phyloP scores from a whole-genome alignment of 2,329 filamentous ascomycete species.

The Cytospora schulzeri region DNA sequence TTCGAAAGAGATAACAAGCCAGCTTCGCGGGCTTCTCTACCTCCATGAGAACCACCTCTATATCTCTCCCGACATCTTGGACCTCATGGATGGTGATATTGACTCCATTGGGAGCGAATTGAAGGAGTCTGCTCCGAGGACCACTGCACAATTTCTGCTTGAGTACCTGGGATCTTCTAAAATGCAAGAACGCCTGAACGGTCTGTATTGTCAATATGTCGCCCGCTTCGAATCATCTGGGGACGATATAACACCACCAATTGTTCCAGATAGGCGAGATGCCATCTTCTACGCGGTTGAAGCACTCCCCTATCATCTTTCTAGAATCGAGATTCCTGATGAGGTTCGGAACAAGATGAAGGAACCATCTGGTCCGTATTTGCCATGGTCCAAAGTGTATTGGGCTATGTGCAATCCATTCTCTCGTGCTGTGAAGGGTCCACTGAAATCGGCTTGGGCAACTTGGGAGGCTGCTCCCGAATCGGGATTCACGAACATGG shows the following conservation, averaged over 20 bases:
- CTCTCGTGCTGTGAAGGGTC: background rate
- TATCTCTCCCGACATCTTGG: background rate
- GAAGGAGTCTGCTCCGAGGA: no score
- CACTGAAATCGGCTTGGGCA: background rate
- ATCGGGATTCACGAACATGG: background rate
- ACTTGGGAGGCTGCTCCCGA: background rate
- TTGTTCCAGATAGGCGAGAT: background rate
- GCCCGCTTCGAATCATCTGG: background rate
- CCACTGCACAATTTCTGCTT: background rate
- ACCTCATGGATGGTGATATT: background rate
- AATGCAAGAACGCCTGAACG: background rate
- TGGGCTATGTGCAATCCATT: constrained; percentile 14
- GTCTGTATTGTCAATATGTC: background rate
- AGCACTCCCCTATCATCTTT: constrained; percentile 6
- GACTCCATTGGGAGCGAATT: background rate
- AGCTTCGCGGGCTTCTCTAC: background rate
- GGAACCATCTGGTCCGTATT: background rate
- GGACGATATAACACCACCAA: background rate
- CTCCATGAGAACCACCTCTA: background rate
- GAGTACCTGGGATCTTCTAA: background rate
- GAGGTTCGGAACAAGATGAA: background rate
- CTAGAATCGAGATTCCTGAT: background rate
- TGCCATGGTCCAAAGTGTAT: constrained; percentile 4
- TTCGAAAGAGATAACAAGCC: background rate
- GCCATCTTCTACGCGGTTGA: constrained; percentile 3